Base-by-base conservation (phyloP, 208 protist species). In the Trypanosoma melophagium region DNA sequence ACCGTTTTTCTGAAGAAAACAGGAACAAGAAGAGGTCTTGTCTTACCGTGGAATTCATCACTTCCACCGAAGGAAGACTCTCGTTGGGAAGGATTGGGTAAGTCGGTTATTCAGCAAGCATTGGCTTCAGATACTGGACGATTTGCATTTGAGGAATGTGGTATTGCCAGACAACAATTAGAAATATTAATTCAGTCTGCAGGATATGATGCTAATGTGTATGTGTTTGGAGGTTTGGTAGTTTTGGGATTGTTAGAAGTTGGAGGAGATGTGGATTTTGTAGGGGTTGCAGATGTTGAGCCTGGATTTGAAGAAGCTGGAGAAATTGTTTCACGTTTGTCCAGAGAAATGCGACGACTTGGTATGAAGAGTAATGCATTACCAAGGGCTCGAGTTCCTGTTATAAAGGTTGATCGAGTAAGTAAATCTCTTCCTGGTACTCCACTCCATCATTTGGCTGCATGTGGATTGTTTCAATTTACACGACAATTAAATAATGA, bases 201-300 rank as follows among this genome's bases (percentile, higher is more conserved):
- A 51, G 92, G 92, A 1, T 93, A 94, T 65, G 89, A 96, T 69
- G 83, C 91, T 71, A 86, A 80, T 56, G 81, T 96, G 12, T 95
- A 81, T 66, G 89, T 92, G 54, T 96, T 96, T 77, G 92, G 92
- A 31, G 92, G 92, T 31, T 72, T 96, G 17, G 81, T 88, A 7
- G 90, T 83, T 14, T 69, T 93, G 9, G 80, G 86, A 3, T 53
- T 96, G 17, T 71, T 94, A 19, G 89, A 96, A 50, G 87, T 90
- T 35, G 88, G 87, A 40, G 92, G 92, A 19, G 92, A 96, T 57
- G 82, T 90, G 13, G 92, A 96, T 72, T 95, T 96, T 81, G 87
- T 92, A 17, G 88, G 84, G 17, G 87, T 96, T 53, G 69, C 81
- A 16, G 92, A 96, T 63, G 74, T 95, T 40, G 89, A 96, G 64